These are phyloP conservation scores for Histomonas meleagridis DNA, from an alignment of 208 protist genomes.

Conservation along the genomic window DNA sequence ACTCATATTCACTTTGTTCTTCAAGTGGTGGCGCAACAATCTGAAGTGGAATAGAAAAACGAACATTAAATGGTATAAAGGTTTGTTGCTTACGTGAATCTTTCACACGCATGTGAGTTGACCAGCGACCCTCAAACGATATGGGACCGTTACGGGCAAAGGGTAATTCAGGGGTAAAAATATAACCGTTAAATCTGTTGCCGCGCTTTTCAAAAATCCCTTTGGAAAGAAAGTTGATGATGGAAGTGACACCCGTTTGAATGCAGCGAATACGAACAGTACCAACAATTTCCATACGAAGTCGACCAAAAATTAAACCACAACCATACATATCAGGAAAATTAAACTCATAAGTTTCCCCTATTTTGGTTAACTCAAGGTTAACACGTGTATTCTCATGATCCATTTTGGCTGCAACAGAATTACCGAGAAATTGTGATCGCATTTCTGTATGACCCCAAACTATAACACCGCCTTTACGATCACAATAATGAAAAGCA, in stretches of 20 bases:
- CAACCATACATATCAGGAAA: conserved; percentile 13
- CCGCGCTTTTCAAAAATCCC: neutral
- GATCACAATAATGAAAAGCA: conserved; percentile 54
- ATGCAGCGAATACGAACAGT: neutral
- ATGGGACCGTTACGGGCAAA: neutral
- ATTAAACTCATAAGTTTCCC: conserved; percentile 25
- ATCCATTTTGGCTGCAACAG: neutral
- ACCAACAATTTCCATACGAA: neutral
- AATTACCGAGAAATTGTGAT: neutral
- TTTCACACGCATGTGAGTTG: neutral
- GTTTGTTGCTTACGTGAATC: neutral
- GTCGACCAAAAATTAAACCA: neutral
- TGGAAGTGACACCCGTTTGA: neutral
- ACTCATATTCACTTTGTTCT: neutral
- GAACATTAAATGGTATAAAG: neutral
- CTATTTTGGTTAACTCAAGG: neutral
- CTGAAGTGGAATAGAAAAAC: neutral
- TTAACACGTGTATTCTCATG: neutral
- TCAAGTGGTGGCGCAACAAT: neutral
- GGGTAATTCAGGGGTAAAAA: neutral
- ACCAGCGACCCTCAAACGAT: neutral
- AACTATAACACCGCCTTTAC: neutral
- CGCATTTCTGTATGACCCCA: conserved; percentile 18
- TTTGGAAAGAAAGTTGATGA: neutral
- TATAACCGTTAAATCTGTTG: neutral